Base-by-base conservation (phyloP, 805 yeast species). In the Candida jianshihensis region DNA sequence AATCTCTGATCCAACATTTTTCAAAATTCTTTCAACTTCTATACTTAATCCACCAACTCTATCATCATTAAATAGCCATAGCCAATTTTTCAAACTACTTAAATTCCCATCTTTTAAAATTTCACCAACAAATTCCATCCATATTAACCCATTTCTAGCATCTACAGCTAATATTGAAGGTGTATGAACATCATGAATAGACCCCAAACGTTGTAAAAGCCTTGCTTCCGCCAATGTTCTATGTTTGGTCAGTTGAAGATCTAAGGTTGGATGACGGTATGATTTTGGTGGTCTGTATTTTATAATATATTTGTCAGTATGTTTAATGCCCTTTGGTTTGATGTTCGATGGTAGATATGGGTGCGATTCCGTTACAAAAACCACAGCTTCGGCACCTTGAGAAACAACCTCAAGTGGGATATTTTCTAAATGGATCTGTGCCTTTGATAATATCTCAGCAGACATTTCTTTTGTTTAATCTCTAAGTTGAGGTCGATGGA, bases 301-400 rank as follows among this genome's bases (percentile, higher is more conserved):
- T 42, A 87, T 67, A 26, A 90, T 78, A 55, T 67, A 81, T 37
- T 63, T 56, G 4, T 49, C 36, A 2, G 55, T 44, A 31, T 59
- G 54, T 17, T 46, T 38, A 5, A 41, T 39, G 7, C 26, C 20
- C 14, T 33, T 31, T 34, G 49, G 49, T 12, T 44, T 42, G 2
- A 35, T 19, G 17, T 17, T 13, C 10, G 41, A 35, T 8, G 76
- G 69, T 19, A 69, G 51, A 52, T 81, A 87, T 19, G 95, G 95
- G 56, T 87, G 95, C 3, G 54, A 53, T 1, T 56, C 40, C 0
- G 90, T 70, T 11, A 64, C 54, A 56, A 83, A 84, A 2, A 86
- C 88, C 10, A 86, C 67, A 0, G 95, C 95, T 56, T 87, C 96
- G 1, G 96, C 96, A 19, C 96, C 96, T 53, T 87, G 96, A 0